Evolutionary conservation across 495 filamentous ascomycete species (phyloP).

Genomic region (Penicillium ucsense): DNA sequence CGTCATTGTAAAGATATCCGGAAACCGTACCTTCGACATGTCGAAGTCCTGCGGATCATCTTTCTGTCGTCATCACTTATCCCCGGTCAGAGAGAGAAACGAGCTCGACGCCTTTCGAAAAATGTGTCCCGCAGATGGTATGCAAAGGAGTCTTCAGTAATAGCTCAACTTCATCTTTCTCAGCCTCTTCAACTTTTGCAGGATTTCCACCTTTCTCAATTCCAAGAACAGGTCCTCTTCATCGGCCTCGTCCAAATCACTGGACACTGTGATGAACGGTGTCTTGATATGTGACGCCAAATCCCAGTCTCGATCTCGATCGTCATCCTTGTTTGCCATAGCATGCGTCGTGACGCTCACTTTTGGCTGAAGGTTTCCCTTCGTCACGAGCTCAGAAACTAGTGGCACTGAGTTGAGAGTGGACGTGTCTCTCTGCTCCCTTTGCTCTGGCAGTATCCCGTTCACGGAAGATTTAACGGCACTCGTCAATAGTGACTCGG

Average conservation of each 20-base stretch:
- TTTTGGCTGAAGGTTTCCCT: neutral
- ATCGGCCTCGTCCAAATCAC: conserved; percentile 28
- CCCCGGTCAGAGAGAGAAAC: too few species aligned
- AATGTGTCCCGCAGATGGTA: too few species aligned
- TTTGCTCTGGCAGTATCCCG: neutral
- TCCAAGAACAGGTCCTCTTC: conserved; percentile 34
- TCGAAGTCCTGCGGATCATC: too few species aligned
- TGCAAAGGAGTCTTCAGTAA: conserved; percentile 2
- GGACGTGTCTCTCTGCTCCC: neutral
- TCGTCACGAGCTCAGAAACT: conserved; percentile 1
- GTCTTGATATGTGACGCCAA: conserved; percentile 7
- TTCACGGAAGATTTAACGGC: neutral
- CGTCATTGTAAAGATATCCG: too few species aligned
- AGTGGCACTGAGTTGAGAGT: neutral
- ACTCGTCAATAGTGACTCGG: neutral
- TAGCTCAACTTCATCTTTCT: conserved; percentile 17
- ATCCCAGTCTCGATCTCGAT: conserved; percentile 1
- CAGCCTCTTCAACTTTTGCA: conserved; percentile 31
- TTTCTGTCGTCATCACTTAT: too few species aligned
- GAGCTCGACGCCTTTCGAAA: too few species aligned
- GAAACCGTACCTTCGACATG: too few species aligned
- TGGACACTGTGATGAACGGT: conserved; percentile 15
- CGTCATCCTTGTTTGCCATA: conserved; percentile 3
- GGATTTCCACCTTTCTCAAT: conserved; percentile 30
- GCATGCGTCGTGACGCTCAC: conserved; percentile 7